Base-by-base conservation (phyloP, 257 asterid species). In the Nicotiana tabacum region DNA sequence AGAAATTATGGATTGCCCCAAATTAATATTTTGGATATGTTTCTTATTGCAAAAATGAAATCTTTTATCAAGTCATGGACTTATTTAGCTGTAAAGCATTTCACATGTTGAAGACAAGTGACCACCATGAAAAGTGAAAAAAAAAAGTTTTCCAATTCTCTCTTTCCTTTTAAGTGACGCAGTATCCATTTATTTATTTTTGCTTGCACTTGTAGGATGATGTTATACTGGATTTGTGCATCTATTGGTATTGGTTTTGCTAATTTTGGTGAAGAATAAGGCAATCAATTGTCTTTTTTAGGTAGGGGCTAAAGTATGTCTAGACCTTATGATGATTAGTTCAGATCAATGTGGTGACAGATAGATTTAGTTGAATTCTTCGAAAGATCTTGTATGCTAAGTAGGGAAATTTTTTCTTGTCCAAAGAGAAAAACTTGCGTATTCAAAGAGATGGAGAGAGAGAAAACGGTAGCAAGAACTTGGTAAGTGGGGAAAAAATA, bases 341-440 rank as follows among this genome's bases (percentile, higher is more conserved):
- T 82, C 35, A 58, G 72, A 80, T 30, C 65, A 69, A 66, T 56
- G 85, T 70, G 81, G 62, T 69, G 82, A 80, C 46, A 35, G 87
- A 80, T 88, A 85, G 88, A 86, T 89, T 85, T 81, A 82, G 86
- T 86, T 80, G 60, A 64, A 66, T 83, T 83, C 83, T 83, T 87
- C 48, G 70, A 81, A 85, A 80, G 85, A 86, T 83, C 83, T 51
- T 86, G 83, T 82, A 12, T 68, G 83, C 82, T 39, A 51, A 84
- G 83, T 82, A 82, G 80, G 81, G 86, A 77, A 72, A 62, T 46
- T 84, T 66, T 77, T 85, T 83, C 83, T 76, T 72, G 74, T 66
- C 58, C 82, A 27, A 61, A 61, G 68, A 65, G 39, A 29, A 53
- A 77, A 77, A 51, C 35, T 55, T 29, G 53, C 48, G 4, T 77